Evolutionary conservation across 257 asterid species (phyloP).

Genomic region (Cinchona pubescens): DNA sequence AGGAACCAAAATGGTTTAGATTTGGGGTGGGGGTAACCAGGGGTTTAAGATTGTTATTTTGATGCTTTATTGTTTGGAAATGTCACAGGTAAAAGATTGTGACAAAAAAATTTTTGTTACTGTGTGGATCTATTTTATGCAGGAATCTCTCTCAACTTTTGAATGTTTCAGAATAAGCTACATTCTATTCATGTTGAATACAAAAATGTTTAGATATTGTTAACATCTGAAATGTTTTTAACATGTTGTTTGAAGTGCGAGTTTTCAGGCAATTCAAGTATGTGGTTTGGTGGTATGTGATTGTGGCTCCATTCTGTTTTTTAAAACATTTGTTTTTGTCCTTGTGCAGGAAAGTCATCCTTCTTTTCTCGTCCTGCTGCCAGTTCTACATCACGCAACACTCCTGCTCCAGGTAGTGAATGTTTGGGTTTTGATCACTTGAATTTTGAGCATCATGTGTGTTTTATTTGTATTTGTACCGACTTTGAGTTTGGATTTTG

Average conservation of each 20-base stretch:
- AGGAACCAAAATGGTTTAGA: too few species aligned
- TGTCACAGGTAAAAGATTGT: background rate
- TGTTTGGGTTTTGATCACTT: background rate
- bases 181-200: too few species aligned
- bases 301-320: too few species aligned
- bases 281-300: too few species aligned
- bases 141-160: too few species aligned
- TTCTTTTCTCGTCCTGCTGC: slow-evolving; percentile 7
- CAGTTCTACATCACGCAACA: background rate
- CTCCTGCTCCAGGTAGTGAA: slow-evolving; percentile 8
- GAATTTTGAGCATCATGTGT: background rate
- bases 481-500: too few species aligned
- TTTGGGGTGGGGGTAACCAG: too few species aligned
- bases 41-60: background rate
- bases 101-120: too few species aligned
- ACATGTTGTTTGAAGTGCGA: background rate
- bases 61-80: background rate
- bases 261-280: background rate
- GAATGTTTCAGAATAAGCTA: too few species aligned
- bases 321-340: too few species aligned
- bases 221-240: background rate
- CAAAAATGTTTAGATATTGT: background rate
- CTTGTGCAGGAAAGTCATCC: slow-evolving; percentile 11
- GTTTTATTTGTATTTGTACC: too few species aligned
- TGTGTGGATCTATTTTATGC: too few species aligned